Base-by-base conservation (phyloP, 2,329 filamentous ascomycete genomes). In the Phyllosticta citriasiana region DNA sequence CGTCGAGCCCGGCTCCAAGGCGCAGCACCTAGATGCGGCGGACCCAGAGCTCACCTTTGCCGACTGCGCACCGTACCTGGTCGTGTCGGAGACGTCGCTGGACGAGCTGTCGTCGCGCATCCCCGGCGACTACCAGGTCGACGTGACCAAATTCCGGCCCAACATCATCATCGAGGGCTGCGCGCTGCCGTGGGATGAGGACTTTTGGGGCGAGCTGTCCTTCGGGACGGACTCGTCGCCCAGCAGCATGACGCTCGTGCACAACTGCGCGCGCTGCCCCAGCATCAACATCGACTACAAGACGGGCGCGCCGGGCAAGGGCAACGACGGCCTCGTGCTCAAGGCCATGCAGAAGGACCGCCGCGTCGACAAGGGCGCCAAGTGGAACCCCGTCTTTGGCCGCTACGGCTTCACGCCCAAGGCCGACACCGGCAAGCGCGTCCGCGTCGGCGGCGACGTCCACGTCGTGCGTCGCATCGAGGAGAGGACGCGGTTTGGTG, bases 61-160 rank as follows among this genome's bases (percentile, higher is more conserved):
- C 50, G 89, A 94, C 72, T 83, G 83, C 64, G 88, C 89, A 1
- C 87, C 89, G 0, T 88, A 88, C 70, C 81, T 96, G 14, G 73
- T 96, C 25, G 80, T 87, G 4, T 89, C 86, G 0, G 80, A 85
- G 63, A 81, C 84, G 2, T 94, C 88, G 1, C 80, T 92, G n/a
- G 74, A 79, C 22, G 80, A 89, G 66, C 82, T 95, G 55, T 84
- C 82, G 35, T 62, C 66, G 7, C 69, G 74, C 5, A 67, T 79
- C 0, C 66, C 71, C 0, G 68, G 70, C 0, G 72, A 69, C 12
- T 65, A 71, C 55, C 58, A 68, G 55, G 76, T 77, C 71, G 76
- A 79, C 63, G 73, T 79, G 14, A 73, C 72, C 5, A 79, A 79
- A 61, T 79, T 79, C 65, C 70, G 77, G 2, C 77, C 77, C 4